Base-by-base conservation (phyloP, 176 grass and related monocot genomes). In the Triticum monococcum region DNA sequence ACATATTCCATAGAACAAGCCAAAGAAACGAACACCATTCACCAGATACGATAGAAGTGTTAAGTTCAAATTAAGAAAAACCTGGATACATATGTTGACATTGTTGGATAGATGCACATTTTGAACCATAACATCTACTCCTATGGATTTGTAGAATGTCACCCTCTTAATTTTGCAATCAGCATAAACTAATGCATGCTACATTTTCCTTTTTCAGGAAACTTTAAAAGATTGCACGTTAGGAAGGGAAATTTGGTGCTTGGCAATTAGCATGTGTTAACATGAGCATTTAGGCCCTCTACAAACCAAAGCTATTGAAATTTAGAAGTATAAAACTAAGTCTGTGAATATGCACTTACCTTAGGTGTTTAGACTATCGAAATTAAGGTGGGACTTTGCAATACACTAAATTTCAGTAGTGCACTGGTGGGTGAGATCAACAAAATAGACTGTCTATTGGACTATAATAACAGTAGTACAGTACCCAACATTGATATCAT, bases 291-390 rank as follows among this genome's bases (percentile, higher is more conserved):
- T 12, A 64, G 23, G 61, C 24, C 61, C 10, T 38, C 18, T 64
- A 16, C 28, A 73, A 52, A 12, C 72, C 13, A 4, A 54, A 81
- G 59, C 52, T 72, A 76, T 31, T 83, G 9, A 17, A 76, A 18
- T 26, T 26, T 64, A 64, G 11, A 81, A 38, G 40, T 37, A 65
- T 17, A 57, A 25, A 45, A 12, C 60, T 66, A 87, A 20, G 66
- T 22, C 59, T 31, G 32, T 8, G 67, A 68, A 77, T 77, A 46
- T 45, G 46, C 32, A 83, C 71, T 82, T 68, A 77, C 26, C 2
- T 30, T 18, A 54, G 46, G n/a, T 31, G 23, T n/a, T 81, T 66
- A 82, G 12, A 81, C 12, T 60, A 77, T 83, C 24, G 54, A 77
- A 83, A 43, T 18, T 43, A 59, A 28, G n/a, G 59, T 66, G 7